Evolutionary conservation across 2,329 filamentous ascomycete genomes (phyloP).

Genomic region (Eurotiales sp.): DNA sequence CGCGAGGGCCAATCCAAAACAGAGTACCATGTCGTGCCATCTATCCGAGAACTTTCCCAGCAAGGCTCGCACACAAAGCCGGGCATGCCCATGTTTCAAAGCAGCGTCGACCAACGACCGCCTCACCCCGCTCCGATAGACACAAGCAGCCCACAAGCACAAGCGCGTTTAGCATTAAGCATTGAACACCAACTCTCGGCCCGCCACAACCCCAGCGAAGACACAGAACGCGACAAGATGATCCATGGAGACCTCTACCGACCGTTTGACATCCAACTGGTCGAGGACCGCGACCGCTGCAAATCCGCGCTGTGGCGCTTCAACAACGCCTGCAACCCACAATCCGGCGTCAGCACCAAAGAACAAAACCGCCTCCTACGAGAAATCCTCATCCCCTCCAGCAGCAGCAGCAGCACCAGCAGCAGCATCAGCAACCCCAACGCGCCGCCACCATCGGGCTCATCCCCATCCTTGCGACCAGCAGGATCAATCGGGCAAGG

Average conservation of each 20-base stretch:
- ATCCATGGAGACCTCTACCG: slow-evolving; percentile 72
- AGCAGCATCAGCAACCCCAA: too few species aligned
- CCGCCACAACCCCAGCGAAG: slow-evolving; percentile 40
- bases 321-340: slow-evolving; percentile 77
- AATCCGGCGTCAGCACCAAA: slow-evolving; percentile 61
- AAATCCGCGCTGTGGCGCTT: slow-evolving; percentile 77
- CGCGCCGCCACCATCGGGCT: slow-evolving; percentile 55
- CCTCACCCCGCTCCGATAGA: slow-evolving; percentile 33
- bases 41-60: slow-evolving; percentile 39
- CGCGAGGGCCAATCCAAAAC: slow-evolving; percentile 34
- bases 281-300: slow-evolving; percentile 81
- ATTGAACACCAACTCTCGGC: slow-evolving; percentile 40
- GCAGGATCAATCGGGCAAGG: slow-evolving; percentile 66
- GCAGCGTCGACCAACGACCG: slow-evolving; percentile 35
- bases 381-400: slow-evolving; percentile 34
- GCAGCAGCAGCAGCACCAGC: too few species aligned
- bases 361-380: slow-evolving; percentile 39
- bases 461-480: slow-evolving; percentile 52
- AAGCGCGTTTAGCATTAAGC: slow-evolving; percentile 41
- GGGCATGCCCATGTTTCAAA: slow-evolving; percentile 35
- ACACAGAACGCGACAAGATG: slow-evolving; percentile 88
- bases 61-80: slow-evolving; percentile 34
- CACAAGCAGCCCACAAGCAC: slow-evolving; percentile 38
- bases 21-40: slow-evolving; percentile 39
- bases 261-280: slow-evolving; percentile 72